Evolutionary conservation across 1,284 basidiomycete species (phyloP).

Genomic region (Mycena sp.): DNA sequence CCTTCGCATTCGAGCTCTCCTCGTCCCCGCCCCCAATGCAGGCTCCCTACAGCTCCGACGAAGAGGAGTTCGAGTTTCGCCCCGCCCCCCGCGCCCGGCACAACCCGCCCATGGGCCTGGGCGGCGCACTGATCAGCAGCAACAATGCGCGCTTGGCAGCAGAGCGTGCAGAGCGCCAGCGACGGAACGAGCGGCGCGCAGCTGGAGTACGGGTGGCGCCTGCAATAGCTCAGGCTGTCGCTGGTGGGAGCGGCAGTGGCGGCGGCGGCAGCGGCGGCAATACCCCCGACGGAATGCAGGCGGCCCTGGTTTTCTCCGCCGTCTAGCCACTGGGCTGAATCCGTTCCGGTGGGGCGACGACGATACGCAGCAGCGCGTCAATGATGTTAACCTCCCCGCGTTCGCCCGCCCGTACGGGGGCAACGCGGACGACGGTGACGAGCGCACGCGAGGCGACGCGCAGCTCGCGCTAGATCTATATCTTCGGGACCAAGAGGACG

Average conservation of each 20-base stretch:
- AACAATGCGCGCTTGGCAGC: conserved; percentile 43
- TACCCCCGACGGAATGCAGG: not conserved
- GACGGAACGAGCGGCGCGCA: conserved; percentile 15
- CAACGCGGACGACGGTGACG: not conserved
- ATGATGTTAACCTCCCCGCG: conserved; percentile 21
- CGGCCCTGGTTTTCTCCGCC: conserved; percentile 7
- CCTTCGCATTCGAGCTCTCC: conserved; percentile 7
- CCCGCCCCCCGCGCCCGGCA: conserved; percentile 63
- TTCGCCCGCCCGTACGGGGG: not conserved
- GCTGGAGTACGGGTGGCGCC: conserved; percentile 22
- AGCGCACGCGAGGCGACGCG: conserved; percentile 16
- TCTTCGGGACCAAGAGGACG: conserved; percentile 17
- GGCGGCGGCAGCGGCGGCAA: not conserved
- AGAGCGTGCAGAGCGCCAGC: conserved; percentile 32
- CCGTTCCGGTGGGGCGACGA: conserved; percentile 20
- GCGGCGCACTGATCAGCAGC: conserved; percentile 69
- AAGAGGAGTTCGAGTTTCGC: conserved; percentile 30
- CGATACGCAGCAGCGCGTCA: not conserved
- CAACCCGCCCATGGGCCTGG: conserved; percentile 67
- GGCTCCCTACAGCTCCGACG: not conserved
- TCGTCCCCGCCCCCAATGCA: conserved; percentile 7
- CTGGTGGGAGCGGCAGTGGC: not conserved
- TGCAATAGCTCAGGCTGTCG: not conserved
- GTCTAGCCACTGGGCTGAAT: conserved; percentile 6
- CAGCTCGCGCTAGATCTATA: conserved; percentile 23